Base-by-base conservation (phyloP, 495 filamentous ascomycete genomes). In the Lentithecium fluviatile region DNA sequence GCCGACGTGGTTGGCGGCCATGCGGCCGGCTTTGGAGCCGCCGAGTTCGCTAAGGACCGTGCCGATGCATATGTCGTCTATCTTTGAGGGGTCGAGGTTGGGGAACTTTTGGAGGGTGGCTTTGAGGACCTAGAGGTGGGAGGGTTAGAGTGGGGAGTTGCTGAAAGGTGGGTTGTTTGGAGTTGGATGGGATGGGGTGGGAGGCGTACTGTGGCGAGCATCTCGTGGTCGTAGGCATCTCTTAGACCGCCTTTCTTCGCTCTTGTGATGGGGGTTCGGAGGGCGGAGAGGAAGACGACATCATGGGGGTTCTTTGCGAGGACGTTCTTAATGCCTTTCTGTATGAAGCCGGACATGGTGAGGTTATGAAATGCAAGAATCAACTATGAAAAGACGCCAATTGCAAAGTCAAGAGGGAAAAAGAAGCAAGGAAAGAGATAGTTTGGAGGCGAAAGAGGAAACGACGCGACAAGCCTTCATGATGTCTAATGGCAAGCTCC, bases 41-140 rank as follows among this genome's bases (percentile, higher is more conserved):
- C 92, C 92, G 23, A 97, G 89, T 71, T 95, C 90, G 53, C 88
- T 88, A 38, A 97, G 82, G 15, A 96, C 92, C 50, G 89, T 90
- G 59, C 92, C 92, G 64, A 96, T 85, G 55, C 83, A 82, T 13
- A 96, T 85, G 65, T 96, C 92, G 67, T 93, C 78, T 62, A 97
- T 85, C 17, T 76, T 64, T 6, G 82, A 74, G 0, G 89, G 86
- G 64, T 89, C 81, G 57, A 95, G 86, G 62, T 86, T 83, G 2
- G 90, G 88, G 71, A 86, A 86, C 26, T 82, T 82, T 62, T 83
- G 83, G 52, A 95, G 78, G 8, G 91, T 95, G 6, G 89, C 90
- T 70, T 82, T 82, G 42, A 96, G 84, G n/a, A 94, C 71, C 71
- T 32, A 10, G 29, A 32, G 4, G 29, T 74, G 47, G n/a, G n/a